Evolutionary conservation across 2,329 filamentous ascomycete species (phyloP).

Genomic region (Aspergillus felis): DNA sequence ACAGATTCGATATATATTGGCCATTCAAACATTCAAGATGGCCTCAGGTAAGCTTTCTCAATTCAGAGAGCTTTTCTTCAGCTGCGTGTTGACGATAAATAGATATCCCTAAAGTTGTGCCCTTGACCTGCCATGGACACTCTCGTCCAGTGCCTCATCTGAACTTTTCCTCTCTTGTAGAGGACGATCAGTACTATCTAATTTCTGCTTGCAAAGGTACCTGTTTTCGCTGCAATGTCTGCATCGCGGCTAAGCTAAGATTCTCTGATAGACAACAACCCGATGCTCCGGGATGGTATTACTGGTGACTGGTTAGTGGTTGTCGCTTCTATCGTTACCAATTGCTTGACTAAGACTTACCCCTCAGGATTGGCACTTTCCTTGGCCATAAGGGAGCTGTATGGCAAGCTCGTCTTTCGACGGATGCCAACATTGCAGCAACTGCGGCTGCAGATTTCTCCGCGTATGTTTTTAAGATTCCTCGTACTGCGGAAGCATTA

Average conservation of each 20-base stretch:
- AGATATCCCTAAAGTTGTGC: conserved; percentile 63
- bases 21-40: conserved; percentile 9
- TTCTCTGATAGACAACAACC: conserved; percentile 72
- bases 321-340: background rate
- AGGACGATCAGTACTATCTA: conserved; percentile 82
- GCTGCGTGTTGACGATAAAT: conserved; percentile 4
- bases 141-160: conserved; percentile 89
- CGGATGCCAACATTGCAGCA: conserved; percentile 81
- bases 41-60: conserved; percentile 19
- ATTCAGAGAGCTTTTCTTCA: background rate
- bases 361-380: conserved; percentile 80
- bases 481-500: background rate
- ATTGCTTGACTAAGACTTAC: conserved; percentile 7
- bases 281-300: conserved; percentile 93
- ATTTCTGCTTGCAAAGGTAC: conserved; percentile 89
- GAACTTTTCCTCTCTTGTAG: conserved; percentile 78
- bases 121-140: conserved; percentile 90
- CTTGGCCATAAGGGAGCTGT: conserved; percentile 97
- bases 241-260: conserved; percentile 1
- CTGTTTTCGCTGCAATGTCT: conserved; percentile 1
- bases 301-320: conserved; percentile 79
- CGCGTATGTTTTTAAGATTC: conserved; percentile 55
- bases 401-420: conserved; percentile 89
- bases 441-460: conserved; percentile 96
- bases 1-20: background rate